These are phyloP conservation scores for Phytophthora crassamura DNA, from an alignment of 352 stramenopile species.

Conservation along the genomic window DNA sequence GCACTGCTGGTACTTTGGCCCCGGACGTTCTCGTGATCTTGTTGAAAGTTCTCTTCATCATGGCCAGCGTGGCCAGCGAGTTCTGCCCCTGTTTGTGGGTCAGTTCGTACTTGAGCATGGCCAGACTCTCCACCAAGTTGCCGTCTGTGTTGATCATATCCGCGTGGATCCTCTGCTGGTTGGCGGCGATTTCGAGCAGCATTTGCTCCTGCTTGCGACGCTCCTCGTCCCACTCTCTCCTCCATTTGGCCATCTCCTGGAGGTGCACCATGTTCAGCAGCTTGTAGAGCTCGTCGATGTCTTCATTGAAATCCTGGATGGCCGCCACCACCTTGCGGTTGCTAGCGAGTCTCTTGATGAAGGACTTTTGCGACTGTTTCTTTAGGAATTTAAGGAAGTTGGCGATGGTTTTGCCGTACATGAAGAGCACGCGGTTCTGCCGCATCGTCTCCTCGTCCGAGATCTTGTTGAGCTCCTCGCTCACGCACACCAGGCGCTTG, in stretches of 20 bases:
- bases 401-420: conserved; percentile 27
- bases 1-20: conserved; percentile 27
- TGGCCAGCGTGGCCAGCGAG: conserved; percentile 14
- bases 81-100: conserved; percentile 27
- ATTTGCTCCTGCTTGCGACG: conserved; percentile 33
- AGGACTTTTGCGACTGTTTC: conserved; percentile 30
- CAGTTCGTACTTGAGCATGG: conserved; percentile 41
- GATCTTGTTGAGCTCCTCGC: conserved; percentile 35
- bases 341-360: conserved; percentile 29
- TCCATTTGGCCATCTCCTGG: conserved; percentile 38
- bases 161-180: conserved; percentile 19
- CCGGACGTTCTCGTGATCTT: conserved; percentile 30
- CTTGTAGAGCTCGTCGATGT: conserved; percentile 37
- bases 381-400: conserved; percentile 34
- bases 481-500: conserved; percentile 39
- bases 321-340: conserved; percentile 34
- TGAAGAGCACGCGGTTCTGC: conserved; percentile 32
- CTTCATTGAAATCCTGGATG: conserved; percentile 34
- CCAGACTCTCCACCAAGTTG: conserved; percentile 31
- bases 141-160: conserved; percentile 26
- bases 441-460: conserved; percentile 37
- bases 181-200: conserved; percentile 23
- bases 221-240: conserved; percentile 35
- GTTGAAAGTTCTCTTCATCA: conserved; percentile 34
- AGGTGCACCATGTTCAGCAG: conserved; percentile 27